phyloP scores from a whole-genome alignment of 208 protist genomes.

The Leishmania braziliensis region DNA sequence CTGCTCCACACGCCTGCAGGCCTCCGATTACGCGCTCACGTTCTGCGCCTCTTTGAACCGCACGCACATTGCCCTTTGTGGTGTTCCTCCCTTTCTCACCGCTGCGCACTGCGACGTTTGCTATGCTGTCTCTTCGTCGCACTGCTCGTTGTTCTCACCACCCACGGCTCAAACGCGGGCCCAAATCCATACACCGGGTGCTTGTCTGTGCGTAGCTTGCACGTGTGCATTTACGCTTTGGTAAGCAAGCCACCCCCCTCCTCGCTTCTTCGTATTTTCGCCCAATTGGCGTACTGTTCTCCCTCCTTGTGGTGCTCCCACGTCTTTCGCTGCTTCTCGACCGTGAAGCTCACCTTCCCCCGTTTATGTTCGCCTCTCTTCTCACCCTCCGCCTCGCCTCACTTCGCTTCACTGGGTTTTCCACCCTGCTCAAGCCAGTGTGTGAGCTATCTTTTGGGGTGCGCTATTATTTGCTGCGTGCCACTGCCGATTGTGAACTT shows the following conservation, averaged over 20 bases:
- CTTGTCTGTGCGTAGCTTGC: not conserved
- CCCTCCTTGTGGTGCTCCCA: not conserved
- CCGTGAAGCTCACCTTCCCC: constrained; percentile 2
- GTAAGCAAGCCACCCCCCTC: not conserved
- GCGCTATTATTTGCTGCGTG: constrained; percentile 62
- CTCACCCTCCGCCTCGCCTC: not conserved
- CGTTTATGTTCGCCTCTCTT: not conserved
- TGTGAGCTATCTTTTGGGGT: not conserved
- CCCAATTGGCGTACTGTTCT: not conserved
- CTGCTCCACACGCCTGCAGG: not conserved
- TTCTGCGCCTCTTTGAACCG: not conserved
- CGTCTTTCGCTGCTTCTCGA: not conserved
- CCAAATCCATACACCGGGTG: not conserved
- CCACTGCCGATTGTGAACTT: constrained; percentile 44
- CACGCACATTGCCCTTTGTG: not conserved
- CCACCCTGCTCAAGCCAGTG: not conserved
- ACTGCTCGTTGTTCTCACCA: not conserved
- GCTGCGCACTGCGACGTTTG: not conserved
- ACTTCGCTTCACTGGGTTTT: not conserved
- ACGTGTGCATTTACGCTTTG: not conserved
- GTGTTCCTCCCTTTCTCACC: not conserved
- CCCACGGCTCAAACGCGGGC: not conserved
- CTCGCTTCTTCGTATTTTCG: not conserved
- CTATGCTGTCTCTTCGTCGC: not conserved
- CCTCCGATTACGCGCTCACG: not conserved